Base-by-base conservation (phyloP, 345 rosid genomes). In the Eucalyptus polybractea region DNA sequence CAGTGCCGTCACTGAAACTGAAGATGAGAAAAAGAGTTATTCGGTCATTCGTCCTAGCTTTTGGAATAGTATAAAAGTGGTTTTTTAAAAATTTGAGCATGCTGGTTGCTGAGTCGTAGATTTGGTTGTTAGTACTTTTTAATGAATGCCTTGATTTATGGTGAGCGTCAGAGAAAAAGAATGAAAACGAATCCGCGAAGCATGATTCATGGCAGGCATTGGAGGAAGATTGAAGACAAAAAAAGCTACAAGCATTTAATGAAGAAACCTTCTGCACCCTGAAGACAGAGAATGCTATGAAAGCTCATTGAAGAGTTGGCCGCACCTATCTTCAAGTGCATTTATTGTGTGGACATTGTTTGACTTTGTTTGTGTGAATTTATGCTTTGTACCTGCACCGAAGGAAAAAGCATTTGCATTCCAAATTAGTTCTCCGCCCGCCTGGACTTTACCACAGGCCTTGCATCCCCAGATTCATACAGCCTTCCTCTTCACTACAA, bases 401-500 rank as follows among this genome's bases (percentile, higher is more conserved):
- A 56, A 56, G 29, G 12, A 56, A 56, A 56, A 56, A 56, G 29
- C 27, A 56, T 56, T 56, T 56, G 62, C 29, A 56, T 56, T 56
- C 12, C 62, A 56, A 53, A 56, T 56, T 56, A 9, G 62, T 56
- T 56, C 97, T 85, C 99, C 99, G 49, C 99, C 99, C 0, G 99
- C 99, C 91, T 96, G 96, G 85, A 97, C 56, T 93, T 97, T 97
- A 47, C 99, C 99, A 56, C 99, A 97, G 86, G 95, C 99, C 90
- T 97, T 97, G 97, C 99, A 97, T 22, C 97, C 96, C 99, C 99
- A 94, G 12, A 97, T 97, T 24, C 99, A 98, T 10, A 95, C 99
- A 86, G 98, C 99, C 92, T 97, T 96, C 88, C 99, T 94, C 94
- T 97, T 96, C 87, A 97, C 99, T 0, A 98, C 99, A 60, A 93